These are phyloP conservation scores for Diospyros kaki DNA, from an alignment of 148 eudicot species.

Conservation along the genomic window DNA sequence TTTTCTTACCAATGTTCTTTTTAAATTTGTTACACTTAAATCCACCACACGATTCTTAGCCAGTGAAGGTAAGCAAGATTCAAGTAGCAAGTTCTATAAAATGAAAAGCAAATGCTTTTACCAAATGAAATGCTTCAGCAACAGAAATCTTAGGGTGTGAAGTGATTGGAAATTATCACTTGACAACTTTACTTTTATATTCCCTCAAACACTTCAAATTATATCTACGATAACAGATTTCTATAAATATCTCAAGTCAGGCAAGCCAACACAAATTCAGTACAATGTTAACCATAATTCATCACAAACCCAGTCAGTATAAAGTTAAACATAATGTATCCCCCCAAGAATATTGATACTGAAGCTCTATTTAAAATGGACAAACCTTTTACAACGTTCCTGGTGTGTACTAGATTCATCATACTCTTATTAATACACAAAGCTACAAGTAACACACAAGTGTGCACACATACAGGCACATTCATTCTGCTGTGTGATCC, in stretches of 20 bases:
- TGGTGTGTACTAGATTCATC: background rate
- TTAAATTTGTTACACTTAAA: background rate
- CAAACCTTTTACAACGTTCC: background rate
- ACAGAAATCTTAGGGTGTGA: background rate
- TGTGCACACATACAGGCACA: constrained; percentile 21
- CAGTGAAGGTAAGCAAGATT: background rate
- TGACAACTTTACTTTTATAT: background rate
- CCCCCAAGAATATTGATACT: too few relatives aligned
- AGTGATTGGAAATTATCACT: background rate
- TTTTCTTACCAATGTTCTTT: too few relatives aligned
- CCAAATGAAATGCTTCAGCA: background rate
- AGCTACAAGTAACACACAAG: background rate
- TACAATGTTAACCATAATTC: too few relatives aligned
- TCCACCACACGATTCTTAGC: background rate
- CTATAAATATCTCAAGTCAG: background rate
- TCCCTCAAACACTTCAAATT: background rate
- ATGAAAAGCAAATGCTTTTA: background rate
- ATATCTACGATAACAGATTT: background rate
- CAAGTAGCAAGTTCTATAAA: background rate
- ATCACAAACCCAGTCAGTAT: too few relatives aligned
- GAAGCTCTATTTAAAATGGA: background rate
- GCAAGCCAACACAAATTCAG: background rate
- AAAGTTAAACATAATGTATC: too few relatives aligned
- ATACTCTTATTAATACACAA: background rate
- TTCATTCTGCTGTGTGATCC: constrained; percentile 16